These are phyloP conservation scores for Escallonia herrerae DNA, from an alignment of 129 eudicot genomes.

Conservation along the genomic window DNA sequence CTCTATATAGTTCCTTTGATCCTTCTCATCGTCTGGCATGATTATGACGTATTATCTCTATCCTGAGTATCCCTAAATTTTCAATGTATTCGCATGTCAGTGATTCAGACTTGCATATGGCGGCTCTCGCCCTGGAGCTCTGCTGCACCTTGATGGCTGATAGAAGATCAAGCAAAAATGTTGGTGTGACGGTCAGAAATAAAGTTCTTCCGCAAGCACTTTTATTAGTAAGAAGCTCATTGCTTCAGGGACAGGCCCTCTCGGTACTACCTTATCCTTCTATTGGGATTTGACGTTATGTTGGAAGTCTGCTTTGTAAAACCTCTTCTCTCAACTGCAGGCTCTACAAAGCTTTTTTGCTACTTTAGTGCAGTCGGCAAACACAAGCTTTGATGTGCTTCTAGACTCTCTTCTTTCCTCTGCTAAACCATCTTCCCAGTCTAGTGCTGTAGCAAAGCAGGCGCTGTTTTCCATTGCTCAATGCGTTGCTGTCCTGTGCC, in stretches of 20 bases:
- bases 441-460: conserved; percentile 89
- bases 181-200: conserved; percentile 76
- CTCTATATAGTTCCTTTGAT: not conserved
- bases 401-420: conserved; percentile 83
- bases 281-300: not conserved
- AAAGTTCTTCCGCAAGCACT: conserved; percentile 98
- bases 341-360: conserved; percentile 87
- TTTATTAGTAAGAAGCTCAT: conserved; percentile 72
- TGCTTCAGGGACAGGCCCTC: conserved; percentile 99
- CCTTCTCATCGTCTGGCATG: not conserved
- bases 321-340: conserved; percentile 30
- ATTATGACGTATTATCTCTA: not conserved
- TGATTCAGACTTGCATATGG: conserved; percentile 98
- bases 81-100: conserved; percentile 25
- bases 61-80: not conserved
- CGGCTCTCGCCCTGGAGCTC: conserved; percentile 91
- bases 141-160: conserved; percentile 97
- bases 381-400: conserved; percentile 84
- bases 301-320: not conserved
- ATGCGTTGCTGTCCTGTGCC: conserved; percentile 98
- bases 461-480: conserved; percentile 93
- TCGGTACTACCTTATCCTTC: conserved; percentile 38
- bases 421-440: conserved; percentile 83
- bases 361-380: conserved; percentile 82
- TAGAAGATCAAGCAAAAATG: conserved; percentile 76